Evolutionary conservation across 148 eudicot species (phyloP), one percentile per base, ranked within the genome.

Genomic region (Camellia lanceoleosa): DNA sequence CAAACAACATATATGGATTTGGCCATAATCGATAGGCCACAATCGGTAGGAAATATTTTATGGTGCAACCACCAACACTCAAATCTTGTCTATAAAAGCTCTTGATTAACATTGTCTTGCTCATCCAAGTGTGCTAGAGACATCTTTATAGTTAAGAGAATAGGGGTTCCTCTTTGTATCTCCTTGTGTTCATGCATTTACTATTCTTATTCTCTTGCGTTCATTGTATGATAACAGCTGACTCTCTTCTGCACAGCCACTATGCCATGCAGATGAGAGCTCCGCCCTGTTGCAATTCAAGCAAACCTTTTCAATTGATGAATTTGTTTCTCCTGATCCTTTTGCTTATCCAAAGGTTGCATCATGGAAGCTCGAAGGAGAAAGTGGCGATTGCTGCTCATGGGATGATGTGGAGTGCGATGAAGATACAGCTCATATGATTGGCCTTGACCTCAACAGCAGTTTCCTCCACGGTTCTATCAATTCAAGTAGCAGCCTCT

Each of bases 371-470:
- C 12, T 20, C 8, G 19, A 51, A 38, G 73, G 80, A 43, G 60
- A 7, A 66, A 55, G 9, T 38, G 56, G 14, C 42, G 61, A 83
- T 61, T 88, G 90, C 16, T 88, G 86, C 61, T n/a, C n/a, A 2
- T 88, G 90, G 88, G 88, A 85, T 20, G 88, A 85, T n/a, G 88
- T 88, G 5, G 30, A 64, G 64, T 88, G 90, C 19, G 80, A 82
- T 46, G 7, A 60, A 43, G 18, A 62, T 0, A 76, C 80, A 1
- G 80, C 82, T 60, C 78, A 60, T 83, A 87, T 87, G 1, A 83
- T 66, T 0, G 81, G 81, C 15, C 90, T 85, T 60, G 83, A 87
- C 81, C 81, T 87, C 23, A 87, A 74, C 23, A 62, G 78, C 64
- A 85, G 86, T 38, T 84, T 79, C 73, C 84, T 85, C 19, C 51